Percentiles rank a stretch among this genome's conserved stretches.
Conservation (phyloP, 2,329 filamentous ascomycete species). For the Keithomyces neogunnii region DNA sequence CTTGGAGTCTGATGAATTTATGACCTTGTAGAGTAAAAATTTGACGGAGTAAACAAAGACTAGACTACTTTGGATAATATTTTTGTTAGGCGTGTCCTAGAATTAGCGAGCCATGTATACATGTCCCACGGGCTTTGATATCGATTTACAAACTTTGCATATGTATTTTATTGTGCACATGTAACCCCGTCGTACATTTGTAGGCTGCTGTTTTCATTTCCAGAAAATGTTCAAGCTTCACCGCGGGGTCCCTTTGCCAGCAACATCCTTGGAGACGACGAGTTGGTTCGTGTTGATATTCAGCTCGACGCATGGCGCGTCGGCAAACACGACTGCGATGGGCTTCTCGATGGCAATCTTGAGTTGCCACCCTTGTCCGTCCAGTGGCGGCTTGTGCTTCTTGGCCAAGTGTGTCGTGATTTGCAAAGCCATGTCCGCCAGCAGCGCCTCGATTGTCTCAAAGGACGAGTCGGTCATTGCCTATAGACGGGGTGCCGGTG, state of each 20-base stretch:
- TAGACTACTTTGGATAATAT: too few species aligned
- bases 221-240: not conserved
- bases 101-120: not conserved
- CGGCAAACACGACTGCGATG: constrained; percentile 63
- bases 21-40: not conserved
- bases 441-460: constrained; percentile 56
- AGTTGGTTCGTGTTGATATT: constrained; percentile 19
- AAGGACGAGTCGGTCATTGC: constrained; percentile 47
- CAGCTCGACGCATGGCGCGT: constrained; percentile 58
- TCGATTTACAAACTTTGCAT: not conserved
- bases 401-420: constrained; percentile 36
- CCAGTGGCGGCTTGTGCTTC: constrained; percentile 6
- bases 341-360: constrained; percentile 62
- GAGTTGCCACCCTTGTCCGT: constrained; percentile 37
- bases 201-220: too few species aligned
- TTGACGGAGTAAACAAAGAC: too few species aligned
- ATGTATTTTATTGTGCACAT: too few species aligned
- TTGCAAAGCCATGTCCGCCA: constrained; percentile 34
- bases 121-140: not conserved
- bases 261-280: not conserved
- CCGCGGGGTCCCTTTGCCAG: not conserved
- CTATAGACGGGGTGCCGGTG: constrained; percentile 22
- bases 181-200: too few species aligned
- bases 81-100: not conserved
- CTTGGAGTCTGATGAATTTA: not conserved